Base-by-base conservation (phyloP, 805 yeast species). In the Nakazawaea wyomingensis region DNA sequence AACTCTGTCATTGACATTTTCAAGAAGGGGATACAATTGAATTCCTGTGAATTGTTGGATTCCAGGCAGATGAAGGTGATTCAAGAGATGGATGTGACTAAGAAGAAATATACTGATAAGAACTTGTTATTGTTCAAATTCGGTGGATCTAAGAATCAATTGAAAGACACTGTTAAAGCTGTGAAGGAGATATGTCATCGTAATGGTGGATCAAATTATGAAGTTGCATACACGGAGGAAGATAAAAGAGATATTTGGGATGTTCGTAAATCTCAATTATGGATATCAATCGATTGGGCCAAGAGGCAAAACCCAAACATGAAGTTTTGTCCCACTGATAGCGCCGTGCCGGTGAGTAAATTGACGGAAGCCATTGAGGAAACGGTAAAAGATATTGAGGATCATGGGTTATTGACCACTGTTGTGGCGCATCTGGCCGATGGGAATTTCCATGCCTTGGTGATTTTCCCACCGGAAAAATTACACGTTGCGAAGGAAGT, bases 341-440 rank as follows among this genome's bases (percentile, higher is more conserved):
- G 85, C 4, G 90, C 90, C 4, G 93, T 85, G 13, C 95, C 95
- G 2, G 71, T 85, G 38, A 82, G 90, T 0, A 67, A 67, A 44
- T 68, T 85, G 35, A 78, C 91, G 2, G 63, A 66, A n/a, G 72
- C 83, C 28, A 79, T 85, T 36, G 66, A 71, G 22, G 78, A 72
- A 37, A 78, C 88, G 2, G 77, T 82, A 58, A 63, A 65, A 4
- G 87, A 79, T 44, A 65, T 85, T 51, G 73, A 71, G 40, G 55
- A 60, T 4, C 71, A 77, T 21, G 78, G 78, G 0, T 59, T 80
- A 33, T 54, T 68, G 29, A 74, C 78, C 38, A 77, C 86, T 1
- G 74, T 81, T 24, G 76, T 85, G 34, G 91, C 91, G 5, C 95
- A 85, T 60, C 86, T 84, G 34, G 93, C 93, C 24, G 95, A 85